Conservation (phyloP, 2,329 filamentous ascomycete species). For the Penicillium fuscoglaucum region DNA sequence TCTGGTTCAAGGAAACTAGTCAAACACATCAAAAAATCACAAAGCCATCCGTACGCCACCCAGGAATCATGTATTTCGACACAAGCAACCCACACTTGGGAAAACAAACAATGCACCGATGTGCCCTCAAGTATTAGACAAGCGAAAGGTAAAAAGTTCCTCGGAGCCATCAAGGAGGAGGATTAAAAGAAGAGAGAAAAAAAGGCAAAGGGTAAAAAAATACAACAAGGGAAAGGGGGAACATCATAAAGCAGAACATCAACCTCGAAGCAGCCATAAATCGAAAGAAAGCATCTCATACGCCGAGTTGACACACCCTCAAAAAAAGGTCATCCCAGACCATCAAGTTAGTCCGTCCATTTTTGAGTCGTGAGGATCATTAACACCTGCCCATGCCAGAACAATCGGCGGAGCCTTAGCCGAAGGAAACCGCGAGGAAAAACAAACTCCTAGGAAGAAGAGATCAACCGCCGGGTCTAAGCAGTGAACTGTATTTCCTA, state of each 20-base stretch:
- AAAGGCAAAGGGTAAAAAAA: constrained; percentile 23
- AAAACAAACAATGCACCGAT: constrained; percentile 21
- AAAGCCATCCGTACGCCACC: constrained; percentile 27
- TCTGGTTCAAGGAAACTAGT: constrained; percentile 22
- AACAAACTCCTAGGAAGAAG: constrained; percentile 18
- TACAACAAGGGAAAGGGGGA: constrained; percentile 18
- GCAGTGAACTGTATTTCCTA: constrained; percentile 13
- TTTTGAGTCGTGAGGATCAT: constrained; percentile 42
- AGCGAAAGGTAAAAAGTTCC: constrained; percentile 22
- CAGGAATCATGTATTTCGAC: constrained; percentile 27
- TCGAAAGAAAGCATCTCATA: constrained; percentile 25
- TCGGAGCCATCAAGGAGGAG: constrained; percentile 15
- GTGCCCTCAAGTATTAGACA: constrained; percentile 29
- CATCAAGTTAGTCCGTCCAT: constrained; percentile 35
- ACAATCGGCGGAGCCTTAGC: constrained; percentile 27
- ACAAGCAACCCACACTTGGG: constrained; percentile 21
- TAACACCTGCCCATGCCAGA: constrained; percentile 43
- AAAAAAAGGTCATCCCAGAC: constrained; percentile 30
- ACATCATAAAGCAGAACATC: constrained; percentile 26
- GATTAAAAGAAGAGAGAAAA: constrained; percentile 9
- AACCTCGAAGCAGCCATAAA: constrained; percentile 24
- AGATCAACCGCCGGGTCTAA: constrained; percentile 20
- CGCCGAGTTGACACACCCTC: constrained; percentile 34
- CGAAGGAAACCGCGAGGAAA: constrained; percentile 21
- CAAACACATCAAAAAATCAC: constrained; percentile 16